phyloP scores from a whole-genome alignment of 1,284 basidiomycete genomes.

The Phylloporus gajari region DNA sequence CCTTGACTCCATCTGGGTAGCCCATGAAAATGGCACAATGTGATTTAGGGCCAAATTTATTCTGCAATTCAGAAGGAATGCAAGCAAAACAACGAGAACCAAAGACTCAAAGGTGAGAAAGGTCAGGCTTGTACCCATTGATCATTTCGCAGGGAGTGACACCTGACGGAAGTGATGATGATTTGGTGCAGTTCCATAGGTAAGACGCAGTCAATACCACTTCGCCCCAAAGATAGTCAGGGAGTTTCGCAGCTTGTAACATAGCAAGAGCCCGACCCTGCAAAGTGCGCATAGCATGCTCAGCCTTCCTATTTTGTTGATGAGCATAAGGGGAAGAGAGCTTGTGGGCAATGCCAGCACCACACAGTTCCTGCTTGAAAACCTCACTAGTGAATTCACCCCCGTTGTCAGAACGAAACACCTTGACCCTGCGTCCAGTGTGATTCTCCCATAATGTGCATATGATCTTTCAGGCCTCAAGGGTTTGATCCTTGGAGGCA shows the following conservation, averaged over 20 bases:
- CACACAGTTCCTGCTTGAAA: not conserved
- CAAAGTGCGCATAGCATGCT: not conserved
- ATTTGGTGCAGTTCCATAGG: constrained; percentile 2
- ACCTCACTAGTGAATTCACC: not conserved
- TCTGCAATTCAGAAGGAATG: not conserved
- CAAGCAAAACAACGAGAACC: not conserved
- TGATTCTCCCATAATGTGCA: not conserved
- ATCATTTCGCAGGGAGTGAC: not conserved
- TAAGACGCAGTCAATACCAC: not conserved
- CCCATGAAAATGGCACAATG: not conserved
- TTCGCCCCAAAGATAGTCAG: not conserved
- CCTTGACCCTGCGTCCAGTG: not conserved
- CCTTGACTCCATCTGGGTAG: not conserved
- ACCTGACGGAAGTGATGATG: not conserved
- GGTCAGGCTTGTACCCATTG: not conserved
- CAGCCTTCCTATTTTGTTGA: constrained; percentile 5
- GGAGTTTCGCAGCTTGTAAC: not conserved
- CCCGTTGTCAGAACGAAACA: not conserved
- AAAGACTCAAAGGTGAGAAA: not conserved
- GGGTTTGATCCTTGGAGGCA: not conserved
- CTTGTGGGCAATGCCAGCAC: not conserved
- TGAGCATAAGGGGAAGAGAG: not conserved
- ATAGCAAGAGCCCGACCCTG: not conserved
- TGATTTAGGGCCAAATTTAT: not conserved
- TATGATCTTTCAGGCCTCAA: not conserved